Evolutionary conservation across 768 basidiomycete genomes (phyloP).

Genomic region (Trametes sanguinea): DNA sequence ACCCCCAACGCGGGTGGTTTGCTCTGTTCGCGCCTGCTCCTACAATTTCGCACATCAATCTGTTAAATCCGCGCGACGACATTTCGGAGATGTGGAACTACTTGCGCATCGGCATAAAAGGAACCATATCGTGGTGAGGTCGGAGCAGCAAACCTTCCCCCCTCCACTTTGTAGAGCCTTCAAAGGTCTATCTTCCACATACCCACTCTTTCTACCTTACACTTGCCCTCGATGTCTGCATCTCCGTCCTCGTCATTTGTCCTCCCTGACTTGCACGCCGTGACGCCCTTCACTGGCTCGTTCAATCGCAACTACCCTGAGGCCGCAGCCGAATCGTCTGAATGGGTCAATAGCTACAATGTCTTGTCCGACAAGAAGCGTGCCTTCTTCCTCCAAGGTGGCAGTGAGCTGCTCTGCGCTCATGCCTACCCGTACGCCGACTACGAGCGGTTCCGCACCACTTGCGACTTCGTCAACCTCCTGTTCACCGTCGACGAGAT

Average conservation of each 20-base stretch:
- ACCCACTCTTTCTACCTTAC: background rate
- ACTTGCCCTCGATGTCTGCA: background rate
- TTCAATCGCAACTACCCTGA: constrained; percentile 59
- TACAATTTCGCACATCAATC: background rate
- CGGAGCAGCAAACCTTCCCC: background rate
- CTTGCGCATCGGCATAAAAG: background rate
- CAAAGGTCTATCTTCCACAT: background rate
- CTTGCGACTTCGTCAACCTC: constrained; percentile 65
- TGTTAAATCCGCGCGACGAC: background rate
- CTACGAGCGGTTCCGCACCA: constrained; percentile 57
- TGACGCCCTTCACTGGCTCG: constrained; percentile 47
- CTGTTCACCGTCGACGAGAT: constrained; percentile 71
- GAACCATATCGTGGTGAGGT: background rate
- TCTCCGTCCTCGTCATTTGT: constrained; percentile 33
- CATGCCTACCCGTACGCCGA: constrained; percentile 62
- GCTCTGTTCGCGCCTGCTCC: background rate
- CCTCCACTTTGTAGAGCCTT: background rate
- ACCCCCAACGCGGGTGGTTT: background rate
- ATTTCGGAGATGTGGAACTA: background rate
- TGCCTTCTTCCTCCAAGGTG: constrained; percentile 62
- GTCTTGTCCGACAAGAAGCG: constrained; percentile 61
- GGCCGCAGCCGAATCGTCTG: constrained; percentile 57
- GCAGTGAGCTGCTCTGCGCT: constrained; percentile 62
- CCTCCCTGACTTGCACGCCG: constrained; percentile 57
- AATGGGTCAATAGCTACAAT: constrained; percentile 63